Evolutionary conservation across 163 green algal species (phyloP).

Genomic region (Prototheca wickerhamii): DNA sequence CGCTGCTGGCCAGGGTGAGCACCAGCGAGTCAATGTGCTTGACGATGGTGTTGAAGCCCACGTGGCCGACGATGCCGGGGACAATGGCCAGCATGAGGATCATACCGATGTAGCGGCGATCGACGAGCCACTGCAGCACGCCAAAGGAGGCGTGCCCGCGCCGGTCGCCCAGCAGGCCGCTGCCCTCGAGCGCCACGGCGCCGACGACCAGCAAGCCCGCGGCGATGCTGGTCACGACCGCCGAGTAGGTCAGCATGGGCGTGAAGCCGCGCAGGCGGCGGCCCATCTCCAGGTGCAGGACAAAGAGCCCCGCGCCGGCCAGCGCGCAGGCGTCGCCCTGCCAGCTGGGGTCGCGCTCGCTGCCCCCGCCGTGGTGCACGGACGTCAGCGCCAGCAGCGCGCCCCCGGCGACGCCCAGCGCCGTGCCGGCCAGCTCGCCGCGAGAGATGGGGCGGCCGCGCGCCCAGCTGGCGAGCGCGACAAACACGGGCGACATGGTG

Average conservation of each 20-base stretch:
- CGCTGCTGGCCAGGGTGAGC: constrained; percentile 50
- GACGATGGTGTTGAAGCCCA: constrained; percentile 62
- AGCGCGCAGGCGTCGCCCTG: constrained; percentile 16
- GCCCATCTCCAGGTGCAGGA: constrained; percentile 51
- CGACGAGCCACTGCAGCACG: constrained; percentile 19
- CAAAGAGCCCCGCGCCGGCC: constrained; percentile 27
- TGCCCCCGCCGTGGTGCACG: not conserved
- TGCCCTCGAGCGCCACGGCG: constrained; percentile 21
- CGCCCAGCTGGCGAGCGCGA: constrained; percentile 38
- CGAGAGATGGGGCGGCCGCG: constrained; percentile 47
- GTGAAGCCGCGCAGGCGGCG: constrained; percentile 46
- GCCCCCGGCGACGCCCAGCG: constrained; percentile 36
- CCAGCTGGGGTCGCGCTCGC: not conserved
- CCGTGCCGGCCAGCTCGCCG: constrained; percentile 41
- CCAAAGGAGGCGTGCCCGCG: constrained; percentile 35
- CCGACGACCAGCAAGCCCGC: constrained; percentile 42
- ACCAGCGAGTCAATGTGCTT: constrained; percentile 46
- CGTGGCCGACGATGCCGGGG: constrained; percentile 45
- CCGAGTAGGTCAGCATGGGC: constrained; percentile 67
- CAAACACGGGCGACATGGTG: constrained; percentile 54
- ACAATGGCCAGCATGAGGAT: constrained; percentile 56
- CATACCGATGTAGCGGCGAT: constrained; percentile 22
- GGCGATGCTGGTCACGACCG: constrained; percentile 27
- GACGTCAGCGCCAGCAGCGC: constrained; percentile 21
- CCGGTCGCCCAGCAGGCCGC: constrained; percentile 13